Evolutionary conservation across 169 alveolate genomes (phyloP).

Genomic region (Cryptosporidium ryanae): DNA sequence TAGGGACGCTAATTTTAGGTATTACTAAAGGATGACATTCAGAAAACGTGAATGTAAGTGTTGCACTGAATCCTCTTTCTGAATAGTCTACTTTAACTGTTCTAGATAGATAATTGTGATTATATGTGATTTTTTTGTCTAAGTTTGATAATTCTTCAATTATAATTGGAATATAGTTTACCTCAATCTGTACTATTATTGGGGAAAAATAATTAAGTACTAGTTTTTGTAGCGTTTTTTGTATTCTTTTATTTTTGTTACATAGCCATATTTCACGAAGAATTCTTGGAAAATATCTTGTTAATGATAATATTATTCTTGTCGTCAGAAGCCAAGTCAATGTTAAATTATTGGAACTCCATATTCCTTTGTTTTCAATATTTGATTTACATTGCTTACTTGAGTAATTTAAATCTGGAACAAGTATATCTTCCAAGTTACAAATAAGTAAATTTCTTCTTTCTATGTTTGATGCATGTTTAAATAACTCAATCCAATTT

Average conservation of each 20-base stretch:
- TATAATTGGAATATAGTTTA: constrained; percentile 27
- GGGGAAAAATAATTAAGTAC: constrained; percentile 42
- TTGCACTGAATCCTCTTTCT: constrained; percentile 42
- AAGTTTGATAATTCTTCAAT: constrained; percentile 18
- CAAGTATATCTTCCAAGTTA: constrained; percentile 27
- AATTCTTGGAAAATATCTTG: constrained; percentile 59
- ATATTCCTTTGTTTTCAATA: not conserved
- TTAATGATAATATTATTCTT: constrained; percentile 39
- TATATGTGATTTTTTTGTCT: constrained; percentile 24
- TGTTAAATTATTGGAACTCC: constrained; percentile 30
- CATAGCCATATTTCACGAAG: constrained; percentile 56
- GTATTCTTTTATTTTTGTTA: constrained; percentile 28
- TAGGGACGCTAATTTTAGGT: constrained; percentile 50
- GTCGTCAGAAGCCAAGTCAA: constrained; percentile 59
- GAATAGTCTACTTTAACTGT: constrained; percentile 35
- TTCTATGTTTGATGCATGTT: constrained; percentile 35
- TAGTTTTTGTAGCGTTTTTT: constrained; percentile 36
- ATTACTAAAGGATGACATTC: constrained; percentile 48
- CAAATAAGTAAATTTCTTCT: constrained; percentile 29
- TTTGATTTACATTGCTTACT: not conserved
- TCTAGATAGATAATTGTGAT: constrained; percentile 39
- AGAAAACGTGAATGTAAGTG: constrained; percentile 47
- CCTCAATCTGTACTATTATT: constrained; percentile 18
- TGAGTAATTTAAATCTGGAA: not conserved
- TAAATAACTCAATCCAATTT: constrained; percentile 46